Conservation (phyloP, 495 filamentous ascomycete species). For the Bathelium albidoporum region DNA sequence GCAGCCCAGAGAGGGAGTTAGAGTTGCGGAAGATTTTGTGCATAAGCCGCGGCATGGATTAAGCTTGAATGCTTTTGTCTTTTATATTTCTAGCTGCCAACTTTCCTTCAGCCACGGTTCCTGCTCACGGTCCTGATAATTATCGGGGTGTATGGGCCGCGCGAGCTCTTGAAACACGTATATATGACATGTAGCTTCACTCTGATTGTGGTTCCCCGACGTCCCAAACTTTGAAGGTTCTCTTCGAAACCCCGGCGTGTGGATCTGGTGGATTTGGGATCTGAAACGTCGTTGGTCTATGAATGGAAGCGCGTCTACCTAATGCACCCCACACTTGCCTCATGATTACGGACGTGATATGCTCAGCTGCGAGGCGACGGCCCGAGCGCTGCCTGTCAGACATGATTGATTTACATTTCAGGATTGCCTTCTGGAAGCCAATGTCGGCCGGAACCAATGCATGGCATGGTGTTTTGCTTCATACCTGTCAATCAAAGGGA, state of each 20-base stretch:
- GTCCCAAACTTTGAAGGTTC: neutral
- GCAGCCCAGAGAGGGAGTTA: neutral
- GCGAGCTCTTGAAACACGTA: neutral
- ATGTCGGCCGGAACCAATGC: too few relatives aligned
- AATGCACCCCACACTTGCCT: conserved; percentile 1
- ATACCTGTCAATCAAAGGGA: too few relatives aligned
- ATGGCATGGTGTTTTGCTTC: too few relatives aligned
- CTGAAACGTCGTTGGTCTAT: conserved; percentile 1
- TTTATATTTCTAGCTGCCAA: too few relatives aligned
- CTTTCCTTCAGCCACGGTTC: neutral
- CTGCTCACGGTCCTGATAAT: neutral
- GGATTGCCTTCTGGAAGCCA: too few relatives aligned
- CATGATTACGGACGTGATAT: neutral
- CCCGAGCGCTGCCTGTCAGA: neutral
- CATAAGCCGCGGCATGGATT: neutral
- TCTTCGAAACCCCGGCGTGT: neutral
- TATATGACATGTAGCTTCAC: neutral
- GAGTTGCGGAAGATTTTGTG: neutral
- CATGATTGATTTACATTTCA: too few relatives aligned
- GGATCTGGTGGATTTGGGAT: neutral
- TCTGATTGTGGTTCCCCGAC: neutral
- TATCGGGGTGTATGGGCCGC: neutral
- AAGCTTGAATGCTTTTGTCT: too few relatives aligned
- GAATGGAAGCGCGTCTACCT: neutral
- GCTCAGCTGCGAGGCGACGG: neutral